Evolutionary conservation across 352 stramenopile genomes (phyloP).

Genomic region (Globisporangium rhizosaccharum): DNA sequence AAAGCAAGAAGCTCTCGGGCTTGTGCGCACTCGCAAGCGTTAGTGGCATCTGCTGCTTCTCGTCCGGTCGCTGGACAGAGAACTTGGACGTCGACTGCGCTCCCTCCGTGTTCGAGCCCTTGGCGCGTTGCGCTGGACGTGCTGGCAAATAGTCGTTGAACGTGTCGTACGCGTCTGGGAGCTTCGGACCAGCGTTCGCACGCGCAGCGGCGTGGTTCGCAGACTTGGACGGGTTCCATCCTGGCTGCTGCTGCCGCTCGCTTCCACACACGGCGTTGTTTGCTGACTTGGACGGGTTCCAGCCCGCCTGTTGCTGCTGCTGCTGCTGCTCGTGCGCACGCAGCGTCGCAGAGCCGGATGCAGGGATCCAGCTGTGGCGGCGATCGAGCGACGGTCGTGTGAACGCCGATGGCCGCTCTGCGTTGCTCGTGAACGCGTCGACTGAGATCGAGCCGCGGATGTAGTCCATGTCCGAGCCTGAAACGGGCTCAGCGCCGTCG

Average conservation of each 20-base stretch:
- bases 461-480: constrained; percentile 57
- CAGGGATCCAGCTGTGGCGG: constrained; percentile 54
- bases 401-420: constrained; percentile 19
- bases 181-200: constrained; percentile 7
- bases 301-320: background rate
- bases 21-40: constrained; percentile 2
- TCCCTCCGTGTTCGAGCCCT: constrained; percentile 31
- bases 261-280: background rate
- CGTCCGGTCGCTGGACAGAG: constrained; percentile 19
- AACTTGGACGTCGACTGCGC: constrained; percentile 36
- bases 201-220: constrained; percentile 3
- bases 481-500: constrained; percentile 42
- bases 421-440: constrained; percentile 39
- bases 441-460: constrained; percentile 64
- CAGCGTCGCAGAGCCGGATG: constrained; percentile 25
- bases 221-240: background rate
- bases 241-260: constrained; percentile 4
- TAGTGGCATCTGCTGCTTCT: constrained; percentile 15
- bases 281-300: background rate
- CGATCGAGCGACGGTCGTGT: constrained; percentile 20
- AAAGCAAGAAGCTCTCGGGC: constrained; percentile 18
- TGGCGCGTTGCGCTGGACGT: constrained; percentile 41
- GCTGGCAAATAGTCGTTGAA: constrained; percentile 73
- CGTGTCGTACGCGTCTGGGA: constrained; percentile 43
- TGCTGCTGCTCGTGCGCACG: constrained; percentile 16